Evolutionary conservation across 1,139 yeast genomes (phyloP).

Genomic region (Zygosaccharomyces sapae): DNA sequence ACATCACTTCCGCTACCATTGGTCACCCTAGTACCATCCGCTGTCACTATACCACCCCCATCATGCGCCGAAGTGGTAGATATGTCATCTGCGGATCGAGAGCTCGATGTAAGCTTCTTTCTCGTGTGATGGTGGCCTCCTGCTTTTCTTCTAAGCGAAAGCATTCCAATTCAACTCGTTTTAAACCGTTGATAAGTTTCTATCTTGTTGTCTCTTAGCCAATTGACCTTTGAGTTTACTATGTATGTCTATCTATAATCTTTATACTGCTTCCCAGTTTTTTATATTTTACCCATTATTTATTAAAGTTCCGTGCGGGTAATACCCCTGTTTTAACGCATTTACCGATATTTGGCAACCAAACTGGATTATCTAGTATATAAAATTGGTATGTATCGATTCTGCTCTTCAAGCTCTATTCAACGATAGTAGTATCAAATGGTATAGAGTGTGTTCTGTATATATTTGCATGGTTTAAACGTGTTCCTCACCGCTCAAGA

Average conservation of each 20-base stretch:
- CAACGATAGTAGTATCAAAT: background rate
- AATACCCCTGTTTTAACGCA: background rate
- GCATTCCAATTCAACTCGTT: conserved; percentile 12
- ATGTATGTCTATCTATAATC: background rate
- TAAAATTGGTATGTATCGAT: background rate
- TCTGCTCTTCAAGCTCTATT: background rate
- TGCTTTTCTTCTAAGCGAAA: conserved; percentile 26
- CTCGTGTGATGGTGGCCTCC: conserved; percentile 24
- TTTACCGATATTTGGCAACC: background rate
- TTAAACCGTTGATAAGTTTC: background rate
- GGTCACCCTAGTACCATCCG: conserved; percentile 20
- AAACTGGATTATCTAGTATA: background rate
- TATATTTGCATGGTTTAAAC: background rate
- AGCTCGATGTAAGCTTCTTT: conserved; percentile 25
- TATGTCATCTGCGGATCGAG: conserved; percentile 26
- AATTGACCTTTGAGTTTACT: background rate
- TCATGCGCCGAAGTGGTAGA: conserved; percentile 26
- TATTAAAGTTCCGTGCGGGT: background rate
- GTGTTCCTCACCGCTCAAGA: background rate
- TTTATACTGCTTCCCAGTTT: background rate
- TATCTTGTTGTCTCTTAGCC: background rate
- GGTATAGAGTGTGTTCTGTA: background rate
- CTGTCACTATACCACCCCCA: conserved; percentile 20
- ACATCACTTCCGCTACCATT: conserved; percentile 20
- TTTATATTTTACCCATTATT: background rate